These are phyloP conservation scores for Porodaedalea pini DNA, from an alignment of 1,284 basidiomycete species.

Conservation along the genomic window DNA sequence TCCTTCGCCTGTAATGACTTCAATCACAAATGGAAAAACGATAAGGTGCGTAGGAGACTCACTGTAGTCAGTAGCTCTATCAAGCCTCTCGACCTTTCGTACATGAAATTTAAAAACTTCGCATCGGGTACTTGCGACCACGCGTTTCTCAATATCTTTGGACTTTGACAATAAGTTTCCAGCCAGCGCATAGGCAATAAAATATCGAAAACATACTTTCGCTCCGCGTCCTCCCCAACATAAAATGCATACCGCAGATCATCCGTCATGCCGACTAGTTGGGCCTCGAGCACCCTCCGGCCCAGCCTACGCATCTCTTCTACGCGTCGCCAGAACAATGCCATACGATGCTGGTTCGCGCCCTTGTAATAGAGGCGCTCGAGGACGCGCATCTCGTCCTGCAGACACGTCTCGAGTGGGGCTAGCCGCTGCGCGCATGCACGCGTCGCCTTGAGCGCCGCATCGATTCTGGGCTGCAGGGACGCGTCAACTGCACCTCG, in stretches of 20 bases:
- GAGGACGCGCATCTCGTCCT: constrained; percentile 56
- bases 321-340: constrained; percentile 68
- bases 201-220: constrained; percentile 39
- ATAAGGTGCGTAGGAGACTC: constrained; percentile 4
- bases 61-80: constrained; percentile 22
- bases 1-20: constrained; percentile 43
- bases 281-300: constrained; percentile 42
- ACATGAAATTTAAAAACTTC: constrained; percentile 17
- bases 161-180: constrained; percentile 15
- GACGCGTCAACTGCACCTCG: constrained; percentile 36
- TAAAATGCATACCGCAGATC: constrained; percentile 57
- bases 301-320: constrained; percentile 57
- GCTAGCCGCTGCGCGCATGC: constrained; percentile 48
- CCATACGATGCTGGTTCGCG: constrained; percentile 72
- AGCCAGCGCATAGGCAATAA: not conserved
- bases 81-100: constrained; percentile 17
- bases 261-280: constrained; percentile 43
- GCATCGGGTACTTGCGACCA: constrained; percentile 25
- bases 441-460: constrained; percentile 59
- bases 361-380: constrained; percentile 73
- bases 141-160: constrained; percentile 22
- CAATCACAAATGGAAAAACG: not conserved
- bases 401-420: constrained; percentile 39
- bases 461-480: constrained; percentile 46
- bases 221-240: constrained; percentile 34